Conservation (phyloP, 2,329 filamentous ascomycete species). For the Cladosporium velox region DNA sequence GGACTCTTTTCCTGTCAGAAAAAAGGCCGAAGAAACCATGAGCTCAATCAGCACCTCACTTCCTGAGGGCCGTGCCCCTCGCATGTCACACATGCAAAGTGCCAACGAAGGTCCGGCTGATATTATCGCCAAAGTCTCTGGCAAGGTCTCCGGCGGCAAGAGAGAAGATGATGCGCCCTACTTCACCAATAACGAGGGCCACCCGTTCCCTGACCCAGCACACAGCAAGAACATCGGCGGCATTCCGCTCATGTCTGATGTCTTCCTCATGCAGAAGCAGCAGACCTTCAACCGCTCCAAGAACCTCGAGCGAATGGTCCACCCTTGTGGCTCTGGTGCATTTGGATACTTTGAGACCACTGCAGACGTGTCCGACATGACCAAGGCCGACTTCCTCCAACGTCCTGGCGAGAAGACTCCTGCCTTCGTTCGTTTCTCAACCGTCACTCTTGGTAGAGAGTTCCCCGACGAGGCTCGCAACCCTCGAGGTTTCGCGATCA, state of each 20-base stretch:
- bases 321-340: constrained; percentile 47
- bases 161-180: constrained; percentile 53
- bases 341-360: constrained; percentile 52
- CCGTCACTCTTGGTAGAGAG: constrained; percentile 47
- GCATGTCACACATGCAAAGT: constrained; percentile 43
- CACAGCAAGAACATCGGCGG: constrained; percentile 58
- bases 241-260: constrained; percentile 53
- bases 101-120: constrained; percentile 56
- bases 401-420: constrained; percentile 46
- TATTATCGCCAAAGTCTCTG: constrained; percentile 55
- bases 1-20: constrained; percentile 10
- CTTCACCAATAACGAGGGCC: constrained; percentile 58
- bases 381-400: constrained; percentile 47
- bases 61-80: constrained; percentile 12
- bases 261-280: constrained; percentile 57
- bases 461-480: constrained; percentile 51
- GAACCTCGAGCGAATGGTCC: constrained; percentile 43
- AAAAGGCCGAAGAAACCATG: constrained; percentile 3
- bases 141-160: constrained; percentile 49
- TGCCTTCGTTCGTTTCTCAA: constrained; percentile 49
- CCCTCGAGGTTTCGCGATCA: constrained; percentile 53
- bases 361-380: constrained; percentile 40
- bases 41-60: constrained; percentile 14
- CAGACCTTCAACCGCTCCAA: constrained; percentile 60
- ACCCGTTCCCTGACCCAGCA: constrained; percentile 52